Evolutionary conservation across 345 rosid genomes (phyloP).

Genomic region (Linum lewisii): DNA sequence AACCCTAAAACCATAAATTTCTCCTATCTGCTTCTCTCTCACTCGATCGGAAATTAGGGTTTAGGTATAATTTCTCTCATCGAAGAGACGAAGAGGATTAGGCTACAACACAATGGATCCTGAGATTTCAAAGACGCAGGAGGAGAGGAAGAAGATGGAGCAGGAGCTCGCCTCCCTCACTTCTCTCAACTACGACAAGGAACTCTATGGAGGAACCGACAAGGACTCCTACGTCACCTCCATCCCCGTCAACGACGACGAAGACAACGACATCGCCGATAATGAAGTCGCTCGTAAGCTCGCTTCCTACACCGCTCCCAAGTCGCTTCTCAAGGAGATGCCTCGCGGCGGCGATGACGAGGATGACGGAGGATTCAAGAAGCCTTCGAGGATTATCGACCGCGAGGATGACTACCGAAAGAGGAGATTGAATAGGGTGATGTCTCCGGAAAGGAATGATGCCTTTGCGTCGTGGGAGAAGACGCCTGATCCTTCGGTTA

Average conservation of each 20-base stretch:
- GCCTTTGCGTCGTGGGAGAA: constrained; percentile 85
- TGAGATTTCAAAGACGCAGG: constrained; percentile 79
- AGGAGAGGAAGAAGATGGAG: constrained; percentile 63
- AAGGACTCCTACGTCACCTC: constrained; percentile 54
- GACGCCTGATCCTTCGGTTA: constrained; percentile 74
- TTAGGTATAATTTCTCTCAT: too few species aligned
- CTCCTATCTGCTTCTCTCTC: too few species aligned
- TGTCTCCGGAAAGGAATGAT: constrained; percentile 94
- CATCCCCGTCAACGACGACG: constrained; percentile 82
- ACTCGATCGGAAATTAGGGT: too few species aligned
- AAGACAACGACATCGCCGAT: constrained; percentile 54
- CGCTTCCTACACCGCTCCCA: constrained; percentile 89
- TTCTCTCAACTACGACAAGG: constrained; percentile 60
- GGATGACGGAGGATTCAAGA: constrained; percentile 49
- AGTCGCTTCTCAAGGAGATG: constrained; percentile 60
- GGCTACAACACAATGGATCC: constrained; percentile 52
- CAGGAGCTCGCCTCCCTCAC: constrained; percentile 67
- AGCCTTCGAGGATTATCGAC: constrained; percentile 64
- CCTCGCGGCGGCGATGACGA: constrained; percentile 58
- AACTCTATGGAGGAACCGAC: constrained; percentile 71
- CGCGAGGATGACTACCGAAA: constrained; percentile 88
- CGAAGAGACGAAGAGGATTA: too few species aligned
- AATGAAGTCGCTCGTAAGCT: constrained; percentile 66
- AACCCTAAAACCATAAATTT: too few species aligned
- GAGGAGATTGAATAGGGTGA: constrained; percentile 66